Percentiles rank a stretch among this genome's conserved stretches.
These are phyloP conservation scores for Globisporangium sylvaticum DNA, from an alignment of 352 stramenopile species.

Conservation along the genomic window DNA sequence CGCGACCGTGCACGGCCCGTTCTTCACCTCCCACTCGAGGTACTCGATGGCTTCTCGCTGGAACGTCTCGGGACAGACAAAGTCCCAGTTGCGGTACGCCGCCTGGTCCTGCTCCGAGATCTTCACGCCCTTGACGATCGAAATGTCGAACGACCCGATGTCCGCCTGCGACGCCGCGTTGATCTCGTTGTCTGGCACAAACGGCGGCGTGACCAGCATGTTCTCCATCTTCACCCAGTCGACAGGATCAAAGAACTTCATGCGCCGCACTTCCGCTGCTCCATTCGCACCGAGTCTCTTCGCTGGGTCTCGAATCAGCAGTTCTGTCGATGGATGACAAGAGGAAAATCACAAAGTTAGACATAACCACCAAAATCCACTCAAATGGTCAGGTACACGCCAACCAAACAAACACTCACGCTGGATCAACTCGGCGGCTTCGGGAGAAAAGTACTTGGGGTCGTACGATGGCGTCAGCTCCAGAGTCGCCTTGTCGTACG, in stretches of 20 bases:
- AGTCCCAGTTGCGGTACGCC: constrained; percentile 70
- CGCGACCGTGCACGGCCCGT: constrained; percentile 64
- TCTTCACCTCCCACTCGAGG: constrained; percentile 77
- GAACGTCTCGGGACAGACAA: constrained; percentile 72
- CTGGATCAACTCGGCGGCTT: constrained; percentile 72
- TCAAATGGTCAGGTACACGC: not conserved
- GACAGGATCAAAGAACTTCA: constrained; percentile 75
- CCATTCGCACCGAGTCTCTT: constrained; percentile 69
- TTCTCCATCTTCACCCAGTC: constrained; percentile 76
- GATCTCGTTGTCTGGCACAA: constrained; percentile 82
- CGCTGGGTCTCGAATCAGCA: constrained; percentile 68
- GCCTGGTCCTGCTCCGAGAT: constrained; percentile 65
- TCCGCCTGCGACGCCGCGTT: constrained; percentile 79
- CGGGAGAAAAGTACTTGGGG: constrained; percentile 75
- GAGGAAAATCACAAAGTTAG: not conserved
- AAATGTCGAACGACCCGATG: constrained; percentile 79
- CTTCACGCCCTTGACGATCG: constrained; percentile 66
- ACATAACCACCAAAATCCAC: not conserved
- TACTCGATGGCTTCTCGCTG: constrained; percentile 81
- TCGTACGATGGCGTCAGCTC: constrained; percentile 78
- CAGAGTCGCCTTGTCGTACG: constrained; percentile 78
- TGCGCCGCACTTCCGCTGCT: constrained; percentile 70
- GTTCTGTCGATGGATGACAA: constrained; percentile 29
- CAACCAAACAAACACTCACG: constrained; percentile 24
- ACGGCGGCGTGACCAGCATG: constrained; percentile 61